Conservation (phyloP, 148 eudicot species). For the Camellia lanceoleosa region DNA sequence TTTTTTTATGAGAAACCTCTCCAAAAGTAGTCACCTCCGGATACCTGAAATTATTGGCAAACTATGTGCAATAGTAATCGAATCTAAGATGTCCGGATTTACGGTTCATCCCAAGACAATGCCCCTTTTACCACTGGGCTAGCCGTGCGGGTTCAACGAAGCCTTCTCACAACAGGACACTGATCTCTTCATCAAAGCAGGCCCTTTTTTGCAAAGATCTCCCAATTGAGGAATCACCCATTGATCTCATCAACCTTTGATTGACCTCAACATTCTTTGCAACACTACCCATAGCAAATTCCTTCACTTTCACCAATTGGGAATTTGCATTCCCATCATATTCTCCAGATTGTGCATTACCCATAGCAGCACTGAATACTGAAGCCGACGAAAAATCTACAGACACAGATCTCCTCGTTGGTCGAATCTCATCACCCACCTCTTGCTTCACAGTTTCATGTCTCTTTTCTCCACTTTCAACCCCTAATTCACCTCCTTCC, state of each 20-base stretch:
- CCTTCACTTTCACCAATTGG: background rate
- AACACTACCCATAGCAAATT: background rate
- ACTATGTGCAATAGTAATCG: no score
- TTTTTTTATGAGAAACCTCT: no score
- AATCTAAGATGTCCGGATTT: no score
- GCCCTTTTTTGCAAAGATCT: slow-evolving; percentile 24
- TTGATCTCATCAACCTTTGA: slow-evolving; percentile 7
- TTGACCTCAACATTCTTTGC: slow-evolving; percentile 6
- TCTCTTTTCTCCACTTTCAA: slow-evolving; percentile 3
- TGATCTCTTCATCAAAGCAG: slow-evolving; percentile 45
- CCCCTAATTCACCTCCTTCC: slow-evolving; percentile 23
- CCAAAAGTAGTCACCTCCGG: no score
- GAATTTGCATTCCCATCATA: slow-evolving; percentile 10
- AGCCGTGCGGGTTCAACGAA: slow-evolving; percentile 6
- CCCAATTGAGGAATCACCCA: slow-evolving; percentile 18
- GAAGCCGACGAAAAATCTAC: slow-evolving; percentile 26
- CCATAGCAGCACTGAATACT: slow-evolving; percentile 17
- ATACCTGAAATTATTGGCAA: no score
- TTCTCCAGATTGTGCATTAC: slow-evolving; percentile 1
- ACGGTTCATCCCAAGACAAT: no score
- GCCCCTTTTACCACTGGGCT: no score
- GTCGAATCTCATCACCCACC: slow-evolving; percentile 9
- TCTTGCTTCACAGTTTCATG: background rate
- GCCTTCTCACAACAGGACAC: slow-evolving; percentile 51
- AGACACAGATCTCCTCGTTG: slow-evolving; percentile 39